These are phyloP conservation scores for Durio zibethinus DNA, from an alignment of 345 rosid genomes.

Conservation along the genomic window DNA sequence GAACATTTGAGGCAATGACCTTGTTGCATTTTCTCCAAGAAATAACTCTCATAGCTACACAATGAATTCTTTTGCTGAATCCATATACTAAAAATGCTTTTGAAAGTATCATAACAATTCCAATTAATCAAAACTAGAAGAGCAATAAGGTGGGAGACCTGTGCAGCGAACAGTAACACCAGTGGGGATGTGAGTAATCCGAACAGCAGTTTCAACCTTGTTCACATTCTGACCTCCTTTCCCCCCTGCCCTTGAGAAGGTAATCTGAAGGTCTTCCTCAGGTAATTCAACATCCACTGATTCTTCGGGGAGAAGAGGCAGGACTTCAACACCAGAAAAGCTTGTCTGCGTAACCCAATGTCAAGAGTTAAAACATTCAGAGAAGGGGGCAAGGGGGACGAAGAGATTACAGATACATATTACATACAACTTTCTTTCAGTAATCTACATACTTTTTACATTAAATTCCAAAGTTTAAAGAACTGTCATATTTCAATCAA, in stretches of 20 bases:
- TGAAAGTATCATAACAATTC: not conserved
- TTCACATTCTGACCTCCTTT: conserved; percentile 97
- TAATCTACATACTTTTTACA: not conserved
- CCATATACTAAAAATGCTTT: not conserved
- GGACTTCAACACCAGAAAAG: conserved; percentile 86
- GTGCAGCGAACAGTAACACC: conserved; percentile 87
- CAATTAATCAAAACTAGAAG: not conserved
- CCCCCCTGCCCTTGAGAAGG: conserved; percentile 91
- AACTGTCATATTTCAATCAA: not conserved
- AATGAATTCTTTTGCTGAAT: not conserved
- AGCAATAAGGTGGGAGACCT: conserved; percentile 38
- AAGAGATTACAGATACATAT: not conserved
- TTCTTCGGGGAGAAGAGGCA: conserved; percentile 94
- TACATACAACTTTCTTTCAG: not conserved
- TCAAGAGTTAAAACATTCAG: conserved; percentile 7
- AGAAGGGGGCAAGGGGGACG: not conserved
- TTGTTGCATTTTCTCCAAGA: not conserved
- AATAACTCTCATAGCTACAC: not conserved
- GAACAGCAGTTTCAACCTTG: conserved; percentile 92
- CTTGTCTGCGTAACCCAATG: conserved; percentile 56
- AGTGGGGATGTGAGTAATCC: conserved; percentile 84
- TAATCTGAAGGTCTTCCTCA: conserved; percentile 84
- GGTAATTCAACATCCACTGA: conserved; percentile 67
- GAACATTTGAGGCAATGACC: not conserved
- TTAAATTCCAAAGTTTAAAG: not conserved